Conservation (phyloP, 2,329 filamentous ascomycete genomes). For the Calonectria fujianensis region DNA sequence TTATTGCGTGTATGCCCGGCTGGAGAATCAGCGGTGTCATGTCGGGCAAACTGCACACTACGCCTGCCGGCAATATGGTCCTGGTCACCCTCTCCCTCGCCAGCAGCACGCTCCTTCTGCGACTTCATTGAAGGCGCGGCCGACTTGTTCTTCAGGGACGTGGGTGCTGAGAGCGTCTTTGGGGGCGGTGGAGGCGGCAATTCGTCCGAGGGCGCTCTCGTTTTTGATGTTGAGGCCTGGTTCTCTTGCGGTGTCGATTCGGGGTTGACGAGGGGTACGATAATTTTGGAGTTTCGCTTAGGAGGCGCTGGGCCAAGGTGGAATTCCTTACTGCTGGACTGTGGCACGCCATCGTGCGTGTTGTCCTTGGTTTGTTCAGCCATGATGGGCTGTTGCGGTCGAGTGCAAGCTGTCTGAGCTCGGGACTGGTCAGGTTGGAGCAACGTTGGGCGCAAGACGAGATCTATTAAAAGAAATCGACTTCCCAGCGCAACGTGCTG, state of each 20-base stretch:
- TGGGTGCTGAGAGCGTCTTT: slow-evolving; percentile 38
- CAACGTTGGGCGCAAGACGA: slow-evolving; percentile 31
- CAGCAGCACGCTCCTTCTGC: slow-evolving; percentile 47
- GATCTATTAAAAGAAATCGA: slow-evolving; percentile 44
- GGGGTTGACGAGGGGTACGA: slow-evolving; percentile 48
- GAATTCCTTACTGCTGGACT: slow-evolving; percentile 45
- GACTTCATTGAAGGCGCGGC: slow-evolving; percentile 50
- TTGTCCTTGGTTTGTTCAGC: slow-evolving; percentile 49
- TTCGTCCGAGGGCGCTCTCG: slow-evolving; percentile 39
- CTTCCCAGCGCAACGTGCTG: slow-evolving; percentile 51
- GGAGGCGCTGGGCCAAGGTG: slow-evolving; percentile 42
- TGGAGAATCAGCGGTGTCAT: slow-evolving; percentile 70
- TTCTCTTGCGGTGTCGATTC: slow-evolving; percentile 37
- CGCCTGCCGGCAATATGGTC: slow-evolving; percentile 59
- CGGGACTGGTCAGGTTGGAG: slow-evolving; percentile 32
- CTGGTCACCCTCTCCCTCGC: slow-evolving; percentile 50
- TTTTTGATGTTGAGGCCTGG: slow-evolving; percentile 40
- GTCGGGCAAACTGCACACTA: slow-evolving; percentile 85
- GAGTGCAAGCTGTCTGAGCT: slow-evolving; percentile 31
- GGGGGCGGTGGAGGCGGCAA: slow-evolving; percentile 8
- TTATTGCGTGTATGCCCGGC: slow-evolving; percentile 75
- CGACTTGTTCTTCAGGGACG: slow-evolving; percentile 47
- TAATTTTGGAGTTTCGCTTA: slow-evolving; percentile 47
- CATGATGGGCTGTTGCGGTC: slow-evolving; percentile 47
- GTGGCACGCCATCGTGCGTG: slow-evolving; percentile 47